Evolutionary conservation across 1,284 basidiomycete species (phyloP), one percentile per base, ranked within the genome.

Genomic region (Acaromyces ingoldii): DNA sequence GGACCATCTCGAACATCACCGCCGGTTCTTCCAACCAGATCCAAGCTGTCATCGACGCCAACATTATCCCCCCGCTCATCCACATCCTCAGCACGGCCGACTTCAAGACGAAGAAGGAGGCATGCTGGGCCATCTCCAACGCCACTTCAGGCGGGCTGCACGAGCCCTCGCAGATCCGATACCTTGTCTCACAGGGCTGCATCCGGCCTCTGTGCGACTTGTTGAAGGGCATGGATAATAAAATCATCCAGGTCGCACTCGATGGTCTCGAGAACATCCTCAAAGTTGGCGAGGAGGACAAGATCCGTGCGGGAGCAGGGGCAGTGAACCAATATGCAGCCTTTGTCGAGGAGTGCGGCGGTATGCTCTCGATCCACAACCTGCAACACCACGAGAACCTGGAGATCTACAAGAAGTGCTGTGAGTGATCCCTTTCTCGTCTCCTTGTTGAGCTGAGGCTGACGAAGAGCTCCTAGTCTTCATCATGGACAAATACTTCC

Each of bases 61-160:
- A 83, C 77, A 92, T 99, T 72, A 87, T 98, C 60, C 91, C 95
- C 53, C 95, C 95, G 57, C 84, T 99, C 57, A 93, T 99, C 81
- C 93, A 96, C 80, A 96, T 98, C 67, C 86, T 99, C 54, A 86
- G 87, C 76, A 87, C 95, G 71, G 95, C 91, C 55, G 95, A 99
- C 79, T 97, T 97, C 83, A 97, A 97, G 81, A 97, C 95, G 44
- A 87, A 90, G 78, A 99, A 99, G 80, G 95, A 99, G 78, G 95
- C 95, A 3, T 98, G 92, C 80, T 99, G 95, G 95, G 95, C 95
- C 15, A 91, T 99, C 70, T 96, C 91, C 42, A 99, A 99, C 77
- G 95, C 95, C 9, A 99, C 95, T 31, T 95, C 91, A 41, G 95
- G 95, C 59, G 95, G 92, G 65, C 83, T 98, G 24, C 91, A 95